A percentile compares a stretch with the other conserved stretches of the same genome.
Evolutionary conservation across 1,284 basidiomycete genomes (phyloP).

Genomic region (Fomitopsis palustris): DNA sequence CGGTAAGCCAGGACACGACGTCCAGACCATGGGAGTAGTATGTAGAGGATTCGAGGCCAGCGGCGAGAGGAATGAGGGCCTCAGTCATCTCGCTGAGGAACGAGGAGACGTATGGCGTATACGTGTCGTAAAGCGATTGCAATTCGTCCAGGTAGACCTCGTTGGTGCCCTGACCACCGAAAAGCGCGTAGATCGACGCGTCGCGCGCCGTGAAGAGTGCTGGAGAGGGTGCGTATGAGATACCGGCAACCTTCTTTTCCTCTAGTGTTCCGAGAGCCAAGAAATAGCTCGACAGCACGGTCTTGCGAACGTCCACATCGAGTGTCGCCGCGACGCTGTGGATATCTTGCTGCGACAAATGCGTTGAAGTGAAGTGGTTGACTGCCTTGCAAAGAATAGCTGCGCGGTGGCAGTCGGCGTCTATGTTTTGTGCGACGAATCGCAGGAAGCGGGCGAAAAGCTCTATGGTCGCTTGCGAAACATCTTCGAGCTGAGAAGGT

Average conservation of each 20-base stretch:
- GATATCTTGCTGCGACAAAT: conserved; percentile 73
- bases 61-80: conserved; percentile 75
- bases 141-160: conserved; percentile 98
- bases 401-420: conserved; percentile 53
- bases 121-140: conserved; percentile 87
- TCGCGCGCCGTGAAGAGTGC: conserved; percentile 77
- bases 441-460: conserved; percentile 79
- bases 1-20: conserved; percentile 82
- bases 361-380: conserved; percentile 75
- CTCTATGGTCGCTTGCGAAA: conserved; percentile 66
- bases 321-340: conserved; percentile 79
- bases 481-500: conserved; percentile 49
- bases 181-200: conserved; percentile 88
- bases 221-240: conserved; percentile 65
- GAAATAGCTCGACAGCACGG: conserved; percentile 81
- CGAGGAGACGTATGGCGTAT: conserved; percentile 79
- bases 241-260: conserved; percentile 49
- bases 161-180: conserved; percentile 98
- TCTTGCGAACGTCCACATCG: conserved; percentile 73
- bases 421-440: conserved; percentile 64
- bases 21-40: conserved; percentile 86
- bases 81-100: conserved; percentile 66
- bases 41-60: conserved; percentile 52
- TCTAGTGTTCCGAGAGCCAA: conserved; percentile 74
- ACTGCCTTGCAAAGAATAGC: conserved; percentile 73